Evolutionary conservation across 2,329 filamentous ascomycete genomes (phyloP).

Genomic region (Pleurostoma richardsiae): DNA sequence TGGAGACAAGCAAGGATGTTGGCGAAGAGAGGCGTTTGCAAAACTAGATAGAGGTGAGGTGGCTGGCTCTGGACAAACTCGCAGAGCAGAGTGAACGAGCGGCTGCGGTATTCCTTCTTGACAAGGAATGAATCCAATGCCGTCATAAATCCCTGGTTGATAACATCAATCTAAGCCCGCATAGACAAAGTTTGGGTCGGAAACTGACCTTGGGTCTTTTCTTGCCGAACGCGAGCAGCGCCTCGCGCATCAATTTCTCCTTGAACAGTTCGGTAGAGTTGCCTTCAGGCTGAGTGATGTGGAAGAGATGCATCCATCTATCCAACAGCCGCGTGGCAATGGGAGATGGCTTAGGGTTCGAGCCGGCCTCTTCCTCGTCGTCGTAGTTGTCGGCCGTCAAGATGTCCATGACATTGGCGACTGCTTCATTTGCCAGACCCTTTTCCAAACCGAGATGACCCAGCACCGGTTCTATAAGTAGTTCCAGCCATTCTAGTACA

Average conservation of each 20-base stretch:
- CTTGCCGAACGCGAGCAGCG: constrained; percentile 58
- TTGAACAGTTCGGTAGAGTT: constrained; percentile 34
- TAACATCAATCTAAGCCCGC: too few relatives aligned
- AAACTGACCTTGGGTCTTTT: constrained; percentile 53
- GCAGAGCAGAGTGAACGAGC: constrained; percentile 61
- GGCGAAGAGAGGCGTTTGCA: constrained; percentile 67
- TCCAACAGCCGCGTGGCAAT: constrained; percentile 53
- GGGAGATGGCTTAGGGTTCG: constrained; percentile 22
- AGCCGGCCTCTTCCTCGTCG: constrained; percentile 35
- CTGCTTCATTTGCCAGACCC: constrained; percentile 57
- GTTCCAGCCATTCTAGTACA: constrained; percentile 68
- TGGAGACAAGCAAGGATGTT: constrained; percentile 70
- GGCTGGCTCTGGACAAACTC: constrained; percentile 71
- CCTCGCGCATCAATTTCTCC: constrained; percentile 44
- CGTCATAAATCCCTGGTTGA: constrained; percentile 55
- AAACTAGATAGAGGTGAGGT: constrained; percentile 70
- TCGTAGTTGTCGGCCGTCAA: constrained; percentile 58
- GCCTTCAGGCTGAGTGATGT: constrained; percentile 27
- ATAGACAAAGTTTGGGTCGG: not conserved
- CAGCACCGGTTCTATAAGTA: constrained; percentile 49
- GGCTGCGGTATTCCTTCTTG: constrained; percentile 57
- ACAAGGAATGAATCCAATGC: constrained; percentile 62
- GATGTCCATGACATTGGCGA: constrained; percentile 59
- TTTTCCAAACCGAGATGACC: constrained; percentile 56
- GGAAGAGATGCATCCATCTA: constrained; percentile 49